phyloP scores from a whole-genome alignment of 2,329 filamentous ascomycete genomes.

The Apiospora saccharicola region DNA sequence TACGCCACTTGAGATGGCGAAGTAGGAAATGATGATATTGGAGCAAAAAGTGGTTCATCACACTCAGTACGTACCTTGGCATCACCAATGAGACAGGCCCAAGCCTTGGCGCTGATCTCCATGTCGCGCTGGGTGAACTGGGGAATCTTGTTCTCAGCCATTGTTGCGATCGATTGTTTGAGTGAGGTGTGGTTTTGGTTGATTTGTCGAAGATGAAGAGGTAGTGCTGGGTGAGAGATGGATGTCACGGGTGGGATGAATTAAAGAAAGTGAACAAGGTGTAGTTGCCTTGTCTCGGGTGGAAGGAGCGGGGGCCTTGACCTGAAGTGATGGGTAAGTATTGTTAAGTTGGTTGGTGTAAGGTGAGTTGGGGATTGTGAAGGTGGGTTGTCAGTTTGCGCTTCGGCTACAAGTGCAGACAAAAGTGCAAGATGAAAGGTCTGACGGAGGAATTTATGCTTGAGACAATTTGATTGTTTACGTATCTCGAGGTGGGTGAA shows the following conservation, averaged over 20 bases:
- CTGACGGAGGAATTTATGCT: neutral
- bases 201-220: neutral
- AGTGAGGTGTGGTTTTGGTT: neutral
- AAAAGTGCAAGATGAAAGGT: neutral
- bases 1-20: neutral
- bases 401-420: no score
- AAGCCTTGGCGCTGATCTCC: constrained; percentile 14
- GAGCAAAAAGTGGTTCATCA: neutral
- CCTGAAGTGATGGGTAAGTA: neutral
- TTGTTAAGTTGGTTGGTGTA: neutral
- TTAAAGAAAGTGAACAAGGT: neutral
- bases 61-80: neutral
- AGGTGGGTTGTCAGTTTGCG: neutral
- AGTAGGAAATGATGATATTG: neutral
- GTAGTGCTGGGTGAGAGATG: neutral
- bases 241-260: neutral
- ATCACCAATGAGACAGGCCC: constrained; percentile 3
- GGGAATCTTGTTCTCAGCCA: neutral
- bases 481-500: neutral
- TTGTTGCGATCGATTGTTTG: neutral
- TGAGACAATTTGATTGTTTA: neutral
- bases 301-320: neutral
- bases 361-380: neutral
- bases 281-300: neutral
- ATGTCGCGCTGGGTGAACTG: constrained; percentile 9